These are phyloP conservation scores for Strombidium stylifer DNA, from an alignment of 73 alveolate species.

Conservation along the genomic window DNA sequence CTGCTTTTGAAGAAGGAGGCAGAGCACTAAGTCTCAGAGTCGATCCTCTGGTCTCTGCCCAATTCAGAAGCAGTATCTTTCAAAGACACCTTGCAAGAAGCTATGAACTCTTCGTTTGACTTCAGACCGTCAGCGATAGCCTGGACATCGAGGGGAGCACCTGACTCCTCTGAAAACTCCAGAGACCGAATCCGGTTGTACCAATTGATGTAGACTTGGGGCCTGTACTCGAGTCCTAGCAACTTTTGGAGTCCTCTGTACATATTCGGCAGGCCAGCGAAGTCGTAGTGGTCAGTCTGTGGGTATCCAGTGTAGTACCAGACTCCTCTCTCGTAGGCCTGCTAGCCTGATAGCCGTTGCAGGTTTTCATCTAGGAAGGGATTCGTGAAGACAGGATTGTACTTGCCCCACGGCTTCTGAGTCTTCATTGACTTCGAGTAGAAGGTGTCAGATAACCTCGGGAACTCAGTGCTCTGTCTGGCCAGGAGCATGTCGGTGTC, in stretches of 20 bases:
- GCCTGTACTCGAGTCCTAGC: conserved; percentile 15
- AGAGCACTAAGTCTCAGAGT: too few species aligned
- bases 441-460: conserved; percentile 10
- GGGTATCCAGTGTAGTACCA: conserved; percentile 44
- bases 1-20: too few species aligned
- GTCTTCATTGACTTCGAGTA: conserved; percentile 6
- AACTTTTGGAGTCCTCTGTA: conserved; percentile 5
- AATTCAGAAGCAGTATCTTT: too few species aligned
- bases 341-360: background rate
- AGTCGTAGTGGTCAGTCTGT: conserved; percentile 36
- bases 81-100: too few species aligned
- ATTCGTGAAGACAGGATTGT: conserved; percentile 29
- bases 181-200: too few species aligned
- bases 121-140: too few species aligned
- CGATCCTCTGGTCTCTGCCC: too few species aligned
- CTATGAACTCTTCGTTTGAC: too few species aligned
- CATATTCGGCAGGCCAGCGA: conserved; percentile 34
- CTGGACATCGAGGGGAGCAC: too few species aligned
- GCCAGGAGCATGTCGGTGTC: conserved; percentile 42
- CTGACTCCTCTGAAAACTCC: too few species aligned
- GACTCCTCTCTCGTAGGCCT: conserved; percentile 10
- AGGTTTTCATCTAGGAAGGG: conserved; percentile 10
- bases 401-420: conserved; percentile 56
- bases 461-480: conserved; percentile 43
- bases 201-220: too few species aligned